Conservation (phyloP, 345 rosid genomes). For the Eucalyptus tenuipes region DNA sequence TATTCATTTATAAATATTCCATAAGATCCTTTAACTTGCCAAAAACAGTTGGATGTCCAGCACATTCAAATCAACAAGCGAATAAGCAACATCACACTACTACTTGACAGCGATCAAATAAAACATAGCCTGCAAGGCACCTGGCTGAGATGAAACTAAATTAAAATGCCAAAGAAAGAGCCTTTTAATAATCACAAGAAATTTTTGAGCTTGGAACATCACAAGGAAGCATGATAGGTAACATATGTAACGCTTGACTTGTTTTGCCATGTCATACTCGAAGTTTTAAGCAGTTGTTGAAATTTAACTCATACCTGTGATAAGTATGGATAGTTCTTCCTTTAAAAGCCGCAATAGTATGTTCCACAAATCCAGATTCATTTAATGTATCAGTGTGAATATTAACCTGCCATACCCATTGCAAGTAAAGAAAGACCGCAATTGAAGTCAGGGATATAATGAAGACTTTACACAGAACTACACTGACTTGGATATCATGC, state of each 20-base stretch:
- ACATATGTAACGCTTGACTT: neutral
- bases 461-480: neutral
- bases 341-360: conserved; percentile 71
- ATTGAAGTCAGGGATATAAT: neutral
- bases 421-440: neutral
- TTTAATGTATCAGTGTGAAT: conserved; percentile 95
- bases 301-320: conserved; percentile 48
- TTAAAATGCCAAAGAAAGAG: neutral
- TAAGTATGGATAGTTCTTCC: conserved; percentile 92
- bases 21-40: neutral
- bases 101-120: neutral
- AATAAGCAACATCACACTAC: neutral
- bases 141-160: neutral
- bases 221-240: neutral
- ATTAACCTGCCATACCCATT: conserved; percentile 53
- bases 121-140: neutral
- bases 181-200: neutral
- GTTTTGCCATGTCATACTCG: neutral
- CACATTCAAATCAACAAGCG: neutral
- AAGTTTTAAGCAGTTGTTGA: neutral
- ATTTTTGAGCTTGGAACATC: neutral
- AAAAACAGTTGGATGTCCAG: neutral
- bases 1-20: neutral
- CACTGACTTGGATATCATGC: conserved; percentile 61
- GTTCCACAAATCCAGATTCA: conserved; percentile 97